Base-by-base conservation (phyloP, 208 protist species). In the Leishmania amazonensis region DNA sequence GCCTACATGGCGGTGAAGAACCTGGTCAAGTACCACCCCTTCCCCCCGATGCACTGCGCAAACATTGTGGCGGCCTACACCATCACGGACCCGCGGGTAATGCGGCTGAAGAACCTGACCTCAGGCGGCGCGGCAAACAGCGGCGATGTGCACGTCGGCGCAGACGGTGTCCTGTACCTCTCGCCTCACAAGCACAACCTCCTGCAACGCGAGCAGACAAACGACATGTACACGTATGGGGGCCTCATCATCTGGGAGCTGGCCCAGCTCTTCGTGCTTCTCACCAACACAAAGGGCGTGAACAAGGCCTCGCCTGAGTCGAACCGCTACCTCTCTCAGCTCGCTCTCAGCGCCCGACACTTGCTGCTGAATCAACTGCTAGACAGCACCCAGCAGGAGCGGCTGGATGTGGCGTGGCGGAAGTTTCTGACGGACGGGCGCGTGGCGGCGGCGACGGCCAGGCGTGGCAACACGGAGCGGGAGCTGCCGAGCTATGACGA, bases 1-100 rank as follows among this genome's bases (percentile, higher is more conserved):
- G 77, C 81, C 54, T 76, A 85, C 65, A 87, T 80, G 71, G 95
- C 92, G 24, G 75, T 96, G 74, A 81, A 82, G 45, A 92, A 92
- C 74, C 86, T 98, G 11, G 83, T 93, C 49, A 88, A 92, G 77
- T 93, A 96, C 83, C 90, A 96, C 80, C 92, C 93, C n/a, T 87
- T 88, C 31, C 93, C 92, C 8, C 94, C 94, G 21, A 62, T 85
- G 70, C 76, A 89, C 72, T 90, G 88, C 81, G 74, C 86, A 17
- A 92, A 92, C 79, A 80, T 91, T 70, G 93, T 85, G 28, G 87
- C 79, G 15, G 83, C 88, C 19, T 95, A 92, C 83, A 83, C 86
- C 80, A 88, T 96, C 70, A 92, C 89, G 2, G 92, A 95, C 70
- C 78, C 86, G 31, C 87, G 81, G 31, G 79, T 97, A n/a, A 88